Conservation (phyloP, 768 basidiomycete genomes). For the Boletus subparvulus region DNA sequence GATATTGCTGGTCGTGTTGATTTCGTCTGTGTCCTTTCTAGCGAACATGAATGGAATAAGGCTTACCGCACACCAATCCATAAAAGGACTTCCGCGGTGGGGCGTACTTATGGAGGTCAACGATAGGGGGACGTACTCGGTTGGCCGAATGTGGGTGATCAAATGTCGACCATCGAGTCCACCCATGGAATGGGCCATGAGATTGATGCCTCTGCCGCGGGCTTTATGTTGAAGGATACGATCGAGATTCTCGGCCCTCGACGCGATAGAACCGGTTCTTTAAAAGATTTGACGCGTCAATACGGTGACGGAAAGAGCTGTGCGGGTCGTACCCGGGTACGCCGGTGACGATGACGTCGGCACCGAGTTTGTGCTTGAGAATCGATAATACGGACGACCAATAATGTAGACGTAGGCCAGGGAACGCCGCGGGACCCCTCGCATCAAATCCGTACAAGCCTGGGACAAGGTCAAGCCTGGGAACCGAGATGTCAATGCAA, state of each 20-base stretch:
- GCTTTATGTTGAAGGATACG: slow-evolving; percentile 64
- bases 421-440: slow-evolving; percentile 78
- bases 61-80: slow-evolving; percentile 95
- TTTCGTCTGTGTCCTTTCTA: slow-evolving; percentile 14
- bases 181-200: slow-evolving; percentile 97
- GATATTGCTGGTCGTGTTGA: slow-evolving; percentile 61
- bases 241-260: slow-evolving; percentile 76
- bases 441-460: slow-evolving; percentile 96
- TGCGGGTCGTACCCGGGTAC: slow-evolving; percentile 75
- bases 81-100: slow-evolving; percentile 95
- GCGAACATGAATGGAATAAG: slow-evolving; percentile 2
- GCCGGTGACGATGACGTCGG: slow-evolving; percentile 93
- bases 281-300: background rate
- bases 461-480: slow-evolving; percentile 28
- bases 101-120: slow-evolving; percentile 90
- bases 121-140: slow-evolving; percentile 80
- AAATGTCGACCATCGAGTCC: slow-evolving; percentile 93
- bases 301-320: background rate
- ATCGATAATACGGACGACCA: slow-evolving; percentile 88
- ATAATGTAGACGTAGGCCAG: slow-evolving; percentile 85
- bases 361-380: slow-evolving; percentile 77
- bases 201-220: slow-evolving; percentile 80
- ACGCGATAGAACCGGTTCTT: slow-evolving; percentile 87
- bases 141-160: slow-evolving; percentile 81
- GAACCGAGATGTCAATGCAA: background rate